Conservation (phyloP, 768 basidiomycete species). For the Mycena maculata region DNA sequence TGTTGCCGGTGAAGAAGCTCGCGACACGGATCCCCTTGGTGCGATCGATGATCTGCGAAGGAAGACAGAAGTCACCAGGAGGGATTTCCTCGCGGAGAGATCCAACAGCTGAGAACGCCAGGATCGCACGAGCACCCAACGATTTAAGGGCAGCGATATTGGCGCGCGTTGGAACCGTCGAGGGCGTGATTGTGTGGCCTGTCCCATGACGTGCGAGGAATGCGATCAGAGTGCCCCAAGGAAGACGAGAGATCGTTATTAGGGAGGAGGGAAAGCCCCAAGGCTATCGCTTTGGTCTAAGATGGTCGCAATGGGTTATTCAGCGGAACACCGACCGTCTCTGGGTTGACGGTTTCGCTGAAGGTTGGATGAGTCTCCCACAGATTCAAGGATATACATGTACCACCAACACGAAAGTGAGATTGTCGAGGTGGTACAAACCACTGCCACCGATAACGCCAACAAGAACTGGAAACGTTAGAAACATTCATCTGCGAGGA, state of each 20-base stretch:
- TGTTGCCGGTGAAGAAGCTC: constrained; percentile 79
- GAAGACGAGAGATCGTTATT: constrained; percentile 86
- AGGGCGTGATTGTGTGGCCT: constrained; percentile 82
- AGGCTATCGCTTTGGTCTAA: constrained; percentile 62
- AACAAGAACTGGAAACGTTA: constrained; percentile 66
- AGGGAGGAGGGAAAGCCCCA: constrained; percentile 95
- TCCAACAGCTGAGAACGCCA: constrained; percentile 96
- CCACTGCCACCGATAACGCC: constrained; percentile 95
- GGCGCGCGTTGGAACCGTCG: constrained; percentile 84
- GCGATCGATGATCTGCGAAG: constrained; percentile 94
- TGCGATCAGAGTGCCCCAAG: constrained; percentile 82
- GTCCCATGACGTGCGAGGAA: constrained; percentile 92
- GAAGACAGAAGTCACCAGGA: constrained; percentile 90
- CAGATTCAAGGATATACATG: neutral
- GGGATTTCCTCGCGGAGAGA: constrained; percentile 93
- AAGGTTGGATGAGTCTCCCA: neutral
- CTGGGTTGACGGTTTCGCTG: constrained; percentile 79
- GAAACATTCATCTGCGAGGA: neutral
- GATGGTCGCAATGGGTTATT: neutral
- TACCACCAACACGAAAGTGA: constrained; percentile 81
- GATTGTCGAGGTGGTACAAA: constrained; percentile 91
- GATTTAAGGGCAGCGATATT: constrained; percentile 97
- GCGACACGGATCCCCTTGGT: constrained; percentile 92
- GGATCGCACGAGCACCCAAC: constrained; percentile 86
- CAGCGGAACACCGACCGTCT: constrained; percentile 68